phyloP scores from a whole-genome alignment of 768 basidiomycete genomes.

The Boletus sp. region DNA sequence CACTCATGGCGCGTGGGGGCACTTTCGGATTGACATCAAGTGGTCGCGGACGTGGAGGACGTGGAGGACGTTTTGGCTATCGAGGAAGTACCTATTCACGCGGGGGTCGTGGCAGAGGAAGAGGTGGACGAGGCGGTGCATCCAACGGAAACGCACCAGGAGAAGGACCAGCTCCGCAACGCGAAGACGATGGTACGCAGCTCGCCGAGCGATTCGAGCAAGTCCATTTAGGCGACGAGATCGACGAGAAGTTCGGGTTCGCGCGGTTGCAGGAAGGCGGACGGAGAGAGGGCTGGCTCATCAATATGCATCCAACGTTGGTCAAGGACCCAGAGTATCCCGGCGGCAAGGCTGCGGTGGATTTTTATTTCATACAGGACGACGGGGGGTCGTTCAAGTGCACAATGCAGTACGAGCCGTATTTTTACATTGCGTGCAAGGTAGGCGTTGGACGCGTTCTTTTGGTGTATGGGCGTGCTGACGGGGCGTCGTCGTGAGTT shows the following conservation, averaged over 20 bases:
- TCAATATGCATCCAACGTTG: slow-evolving; percentile 98
- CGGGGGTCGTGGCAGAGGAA: slow-evolving; percentile 51
- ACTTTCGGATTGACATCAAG: slow-evolving; percentile 57
- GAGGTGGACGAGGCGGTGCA: slow-evolving; percentile 34
- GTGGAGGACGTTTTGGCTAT: slow-evolving; percentile 37
- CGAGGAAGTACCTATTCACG: slow-evolving; percentile 38
- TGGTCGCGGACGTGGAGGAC: slow-evolving; percentile 40
- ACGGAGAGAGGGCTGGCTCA: slow-evolving; percentile 85
- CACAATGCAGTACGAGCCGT: slow-evolving; percentile 90
- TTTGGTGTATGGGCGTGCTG: not conserved
- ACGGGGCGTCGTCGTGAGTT: not conserved
- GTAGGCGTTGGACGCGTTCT: slow-evolving; percentile 40
- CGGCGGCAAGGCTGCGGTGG: slow-evolving; percentile 85
- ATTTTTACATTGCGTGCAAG: slow-evolving; percentile 92
- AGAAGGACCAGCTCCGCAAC: slow-evolving; percentile 53
- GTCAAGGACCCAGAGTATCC: slow-evolving; percentile 84
- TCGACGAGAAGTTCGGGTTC: slow-evolving; percentile 95
- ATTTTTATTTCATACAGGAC: slow-evolving; percentile 97
- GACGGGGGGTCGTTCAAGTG: slow-evolving; percentile 96
- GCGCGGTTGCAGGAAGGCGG: slow-evolving; percentile 74
- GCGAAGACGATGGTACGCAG: slow-evolving; percentile 90
- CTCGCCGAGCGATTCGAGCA: slow-evolving; percentile 85
- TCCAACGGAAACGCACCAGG: slow-evolving; percentile 34
- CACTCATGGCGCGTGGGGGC: slow-evolving; percentile 43
- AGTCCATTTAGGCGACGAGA: slow-evolving; percentile 71